phyloP scores from a whole-genome alignment of 768 basidiomycete genomes.

The Auriculariales sp. region DNA sequence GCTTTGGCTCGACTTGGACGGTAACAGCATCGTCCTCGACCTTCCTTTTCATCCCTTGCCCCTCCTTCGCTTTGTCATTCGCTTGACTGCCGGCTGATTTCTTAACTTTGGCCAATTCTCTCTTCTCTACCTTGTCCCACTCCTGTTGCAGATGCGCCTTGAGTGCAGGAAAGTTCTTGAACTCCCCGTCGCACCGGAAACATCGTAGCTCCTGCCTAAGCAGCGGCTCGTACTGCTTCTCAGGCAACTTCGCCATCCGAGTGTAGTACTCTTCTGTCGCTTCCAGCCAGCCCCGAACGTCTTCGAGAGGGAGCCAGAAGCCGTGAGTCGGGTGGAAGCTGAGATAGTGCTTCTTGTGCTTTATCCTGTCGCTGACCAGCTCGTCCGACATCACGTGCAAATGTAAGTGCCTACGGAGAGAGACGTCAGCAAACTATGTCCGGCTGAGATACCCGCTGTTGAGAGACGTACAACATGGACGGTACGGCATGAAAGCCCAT shows the following conservation, averaged over 20 bases:
- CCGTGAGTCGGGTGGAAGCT: conserved; percentile 71
- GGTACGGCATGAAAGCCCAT: conserved; percentile 75
- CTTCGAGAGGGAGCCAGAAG: conserved; percentile 66
- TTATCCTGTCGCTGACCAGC: conserved; percentile 50
- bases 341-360: conserved; percentile 84
- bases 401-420: conserved; percentile 50
- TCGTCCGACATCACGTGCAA: conserved; percentile 79
- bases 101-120: background rate
- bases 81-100: too few relatives aligned
- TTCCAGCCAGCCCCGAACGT: conserved; percentile 75
- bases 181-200: conserved; percentile 46
- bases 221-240: conserved; percentile 42
- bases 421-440: background rate
- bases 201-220: conserved; percentile 57
- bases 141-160: conserved; percentile 67
- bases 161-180: conserved; percentile 61
- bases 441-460: background rate
- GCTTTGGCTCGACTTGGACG: too few relatives aligned
- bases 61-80: background rate
- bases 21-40: too few relatives aligned
- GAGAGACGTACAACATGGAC: conserved; percentile 62
- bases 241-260: conserved; percentile 41
- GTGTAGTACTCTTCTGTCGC: conserved; percentile 38
- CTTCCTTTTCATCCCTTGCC: background rate
- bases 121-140: conserved; percentile 34